A percentile compares a stretch with the other conserved stretches of the same genome.
phyloP scores from a whole-genome alignment of 2,329 filamentous ascomycete genomes.

The Cladosporium sphaerospermum region DNA sequence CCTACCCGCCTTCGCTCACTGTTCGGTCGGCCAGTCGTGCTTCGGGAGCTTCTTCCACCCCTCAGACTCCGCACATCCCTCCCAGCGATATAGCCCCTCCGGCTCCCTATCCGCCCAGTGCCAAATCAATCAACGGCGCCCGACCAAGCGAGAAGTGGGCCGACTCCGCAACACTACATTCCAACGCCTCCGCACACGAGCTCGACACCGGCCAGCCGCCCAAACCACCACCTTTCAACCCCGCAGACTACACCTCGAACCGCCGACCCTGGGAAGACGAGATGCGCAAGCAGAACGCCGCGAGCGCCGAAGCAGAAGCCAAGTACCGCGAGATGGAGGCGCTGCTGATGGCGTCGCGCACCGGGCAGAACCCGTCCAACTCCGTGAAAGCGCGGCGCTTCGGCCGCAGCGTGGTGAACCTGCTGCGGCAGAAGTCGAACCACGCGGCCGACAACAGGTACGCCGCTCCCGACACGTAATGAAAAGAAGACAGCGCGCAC shows the following conservation, averaged over 20 bases:
- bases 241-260: conserved; percentile 26
- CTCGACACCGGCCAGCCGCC: neutral
- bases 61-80: conserved; percentile 3
- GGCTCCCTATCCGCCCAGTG: neutral
- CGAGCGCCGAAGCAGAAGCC: conserved; percentile 20
- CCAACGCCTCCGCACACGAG: conserved; percentile 5
- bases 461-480: conserved; percentile 5
- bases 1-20: conserved; percentile 1
- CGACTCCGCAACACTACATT: neutral
- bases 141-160: neutral
- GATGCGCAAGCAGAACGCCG: conserved; percentile 22
- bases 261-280: conserved; percentile 29
- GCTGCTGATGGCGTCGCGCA: conserved; percentile 13
- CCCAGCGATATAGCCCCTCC: neutral
- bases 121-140: neutral
- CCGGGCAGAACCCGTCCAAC: conserved; percentile 21
- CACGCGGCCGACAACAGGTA: conserved; percentile 3
- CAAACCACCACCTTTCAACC: conserved; percentile 23
- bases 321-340: conserved; percentile 28
- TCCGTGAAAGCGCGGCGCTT: conserved; percentile 30
- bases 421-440: conserved; percentile 26
- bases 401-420: conserved; percentile 29
- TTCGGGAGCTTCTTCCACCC: conserved; percentile 1
- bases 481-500: neutral
- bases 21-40: conserved; percentile 6